Evolutionary conservation across 2,329 filamentous ascomycete species (phyloP), one percentile per base, ranked within the genome.

Genomic region (Verticillium isaacii): DNA sequence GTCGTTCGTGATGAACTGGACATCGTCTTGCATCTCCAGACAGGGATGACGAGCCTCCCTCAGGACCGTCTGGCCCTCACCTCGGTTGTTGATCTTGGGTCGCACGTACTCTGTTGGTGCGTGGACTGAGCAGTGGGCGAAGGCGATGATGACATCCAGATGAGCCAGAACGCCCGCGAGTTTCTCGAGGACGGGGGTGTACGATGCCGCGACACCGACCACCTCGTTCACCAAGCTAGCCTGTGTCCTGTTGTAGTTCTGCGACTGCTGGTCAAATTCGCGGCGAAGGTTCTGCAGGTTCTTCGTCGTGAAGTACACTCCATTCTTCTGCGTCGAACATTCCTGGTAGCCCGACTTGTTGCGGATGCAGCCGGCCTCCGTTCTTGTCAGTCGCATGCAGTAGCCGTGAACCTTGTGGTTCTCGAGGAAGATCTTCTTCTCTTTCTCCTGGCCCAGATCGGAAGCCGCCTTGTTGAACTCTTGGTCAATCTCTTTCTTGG

Each of bases 1-100:
- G 68, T 99, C 94, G 74, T 99, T 99, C 61, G 94, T 97, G 76
- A 99, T 99, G 79, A 99, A 99, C 65, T 94, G 93, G 52, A 99
- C 89, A 70, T 99, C 95, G 70, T 99, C 96, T 76, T 99, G 95
- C 86, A 97, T 93, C 74, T 99, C 95, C 86, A 99, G 91, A 73
- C 95, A 99, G 0, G 96, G 96, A 72, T 99, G 95, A 12, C 96
- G 90, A 2, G 95, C 92, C 77, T 97, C 96, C 66, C 89, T 91
- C n/a, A 99, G 84, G 25, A 96, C 80, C 0, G 95, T 99, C 69
- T 93, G 89, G 3, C 94, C 95, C 56, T 91, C 87, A 32, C 94
- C 95, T 36, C 95, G 91, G 12, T 88, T 83, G 72, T 99, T 93
- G 72, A 99, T 93, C 72, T 86, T 96, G 5, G 95, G 95, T 29